These are phyloP conservation scores for Nepenthes mirabilis DNA, from an alignment of 148 eudicot genomes.

Conservation along the genomic window DNA sequence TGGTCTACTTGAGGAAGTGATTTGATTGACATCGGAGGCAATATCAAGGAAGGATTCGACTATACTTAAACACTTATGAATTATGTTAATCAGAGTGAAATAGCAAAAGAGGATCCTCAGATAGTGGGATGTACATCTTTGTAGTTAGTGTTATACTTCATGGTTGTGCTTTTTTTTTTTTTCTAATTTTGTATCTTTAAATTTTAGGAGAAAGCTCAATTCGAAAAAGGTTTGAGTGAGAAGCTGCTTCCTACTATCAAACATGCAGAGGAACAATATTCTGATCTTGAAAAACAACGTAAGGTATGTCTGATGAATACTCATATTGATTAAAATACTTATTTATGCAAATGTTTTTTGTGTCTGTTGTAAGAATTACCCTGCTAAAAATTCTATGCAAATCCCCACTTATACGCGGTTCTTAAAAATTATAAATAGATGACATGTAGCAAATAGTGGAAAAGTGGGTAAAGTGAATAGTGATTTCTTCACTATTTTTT, in stretches of 20 bases:
- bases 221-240: conserved; percentile 32
- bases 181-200: conserved; percentile 1
- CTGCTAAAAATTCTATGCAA: too few relatives aligned
- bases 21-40: background rate
- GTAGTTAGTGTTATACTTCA: background rate
- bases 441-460: too few relatives aligned
- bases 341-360: background rate
- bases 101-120: too few relatives aligned
- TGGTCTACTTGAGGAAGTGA: background rate
- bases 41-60: too few relatives aligned
- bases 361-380: too few relatives aligned
- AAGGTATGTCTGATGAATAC: conserved; percentile 28
- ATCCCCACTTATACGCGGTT: too few relatives aligned
- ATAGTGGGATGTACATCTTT: background rate
- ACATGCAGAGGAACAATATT: conserved; percentile 37
- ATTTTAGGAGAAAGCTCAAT: conserved; percentile 48
- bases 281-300: conserved; percentile 44
- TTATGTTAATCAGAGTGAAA: too few relatives aligned
- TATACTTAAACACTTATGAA: too few relatives aligned
- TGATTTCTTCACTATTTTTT: too few relatives aligned
- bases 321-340: background rate
- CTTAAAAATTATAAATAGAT: too few relatives aligned
- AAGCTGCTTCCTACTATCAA: conserved; percentile 44
- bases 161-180: background rate
- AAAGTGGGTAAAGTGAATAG: too few relatives aligned